phyloP scores from a whole-genome alignment of 495 filamentous ascomycete genomes.

The Tetracladium setigerum region DNA sequence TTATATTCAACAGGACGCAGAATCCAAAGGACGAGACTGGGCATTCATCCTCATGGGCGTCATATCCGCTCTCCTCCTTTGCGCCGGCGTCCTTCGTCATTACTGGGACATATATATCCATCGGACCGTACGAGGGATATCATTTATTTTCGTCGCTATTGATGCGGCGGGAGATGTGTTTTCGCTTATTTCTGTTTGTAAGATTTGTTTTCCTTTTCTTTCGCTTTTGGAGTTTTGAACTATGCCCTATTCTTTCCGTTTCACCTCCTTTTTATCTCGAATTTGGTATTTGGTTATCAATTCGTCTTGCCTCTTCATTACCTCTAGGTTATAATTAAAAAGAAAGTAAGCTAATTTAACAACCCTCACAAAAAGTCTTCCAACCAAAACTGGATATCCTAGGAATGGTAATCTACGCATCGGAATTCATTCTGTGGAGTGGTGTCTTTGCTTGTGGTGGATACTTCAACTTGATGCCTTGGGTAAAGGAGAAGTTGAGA shows the following conservation, averaged over 20 bases:
- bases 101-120: conserved; percentile 54
- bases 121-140: conserved; percentile 55
- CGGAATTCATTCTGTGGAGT: conserved; percentile 53
- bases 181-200: conserved; percentile 47
- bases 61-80: conserved; percentile 47
- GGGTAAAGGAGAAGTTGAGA: conserved; percentile 26
- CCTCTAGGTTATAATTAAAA: neutral
- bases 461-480: conserved; percentile 51
- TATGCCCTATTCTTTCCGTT: too few species aligned
- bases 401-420: conserved; percentile 54
- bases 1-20: conserved; percentile 6
- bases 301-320: neutral
- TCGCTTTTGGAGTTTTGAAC: too few species aligned
- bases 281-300: neutral
- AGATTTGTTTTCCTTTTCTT: conserved; percentile 15
- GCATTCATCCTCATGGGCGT: conserved; percentile 53
- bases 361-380: conserved; percentile 35
- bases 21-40: conserved; percentile 33
- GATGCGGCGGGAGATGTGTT: conserved; percentile 58
- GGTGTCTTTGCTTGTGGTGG: conserved; percentile 53
- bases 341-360: neutral
- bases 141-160: conserved; percentile 57
- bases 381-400: conserved; percentile 45
- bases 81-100: conserved; percentile 37
- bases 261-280: neutral